These are phyloP conservation scores for Teratosphaeria nubilosa DNA, from an alignment of 2,329 filamentous ascomycete genomes.

Conservation along the genomic window DNA sequence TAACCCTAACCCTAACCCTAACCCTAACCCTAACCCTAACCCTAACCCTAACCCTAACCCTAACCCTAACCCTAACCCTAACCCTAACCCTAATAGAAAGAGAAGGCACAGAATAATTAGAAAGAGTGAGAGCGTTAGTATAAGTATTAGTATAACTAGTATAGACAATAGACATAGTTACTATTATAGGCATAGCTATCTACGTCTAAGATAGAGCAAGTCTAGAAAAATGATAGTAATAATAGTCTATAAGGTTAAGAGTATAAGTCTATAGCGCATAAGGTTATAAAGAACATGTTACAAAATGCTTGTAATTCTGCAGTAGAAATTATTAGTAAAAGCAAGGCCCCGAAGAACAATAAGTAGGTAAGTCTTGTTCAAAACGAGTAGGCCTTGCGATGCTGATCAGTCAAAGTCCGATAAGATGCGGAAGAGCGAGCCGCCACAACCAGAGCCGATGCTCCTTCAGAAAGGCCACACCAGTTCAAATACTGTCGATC, in stretches of 20 bases:
- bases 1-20: too few relatives aligned
- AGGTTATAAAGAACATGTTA: slow-evolving; percentile 7
- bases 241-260: slow-evolving; percentile 7
- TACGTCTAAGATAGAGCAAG: slow-evolving; percentile 13
- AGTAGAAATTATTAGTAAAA: not conserved
- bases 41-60: too few relatives aligned
- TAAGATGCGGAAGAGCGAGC: slow-evolving; percentile 11
- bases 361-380: slow-evolving; percentile 11
- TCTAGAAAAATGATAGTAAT: not conserved
- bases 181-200: slow-evolving; percentile 14
- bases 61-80: too few relatives aligned
- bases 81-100: too few relatives aligned
- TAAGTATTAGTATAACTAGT: slow-evolving; percentile 20
- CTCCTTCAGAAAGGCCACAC: slow-evolving; percentile 23
- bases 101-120: slow-evolving; percentile 17
- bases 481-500: slow-evolving; percentile 23
- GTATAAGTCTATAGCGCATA: slow-evolving; percentile 13
- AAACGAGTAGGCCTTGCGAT: not conserved
- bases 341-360: slow-evolving; percentile 16
- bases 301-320: slow-evolving; percentile 2
- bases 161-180: slow-evolving; percentile 23
- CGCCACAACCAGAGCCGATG: slow-evolving; percentile 16
- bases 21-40: too few relatives aligned
- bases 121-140: slow-evolving; percentile 17
- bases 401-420: slow-evolving; percentile 11